Conservation (phyloP, 192 early-diverging fungal genomes). For the Lobosporangium transversale region DNA sequence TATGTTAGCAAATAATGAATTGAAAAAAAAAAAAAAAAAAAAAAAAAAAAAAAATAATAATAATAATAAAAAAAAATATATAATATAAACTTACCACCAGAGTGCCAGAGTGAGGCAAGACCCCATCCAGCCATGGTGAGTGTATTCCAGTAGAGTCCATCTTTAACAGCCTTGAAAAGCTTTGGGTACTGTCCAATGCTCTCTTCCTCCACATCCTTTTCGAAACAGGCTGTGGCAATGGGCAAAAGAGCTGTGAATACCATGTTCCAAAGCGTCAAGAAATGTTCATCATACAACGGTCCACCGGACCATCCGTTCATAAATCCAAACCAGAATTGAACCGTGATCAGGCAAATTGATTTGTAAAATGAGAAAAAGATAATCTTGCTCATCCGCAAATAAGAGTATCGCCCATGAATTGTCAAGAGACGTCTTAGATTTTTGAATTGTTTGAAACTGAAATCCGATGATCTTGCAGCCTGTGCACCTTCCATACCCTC, state of each 20-base stretch:
- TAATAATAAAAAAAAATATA: too few relatives aligned
- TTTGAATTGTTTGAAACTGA: conserved; percentile 96
- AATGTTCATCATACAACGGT: conserved; percentile 95
- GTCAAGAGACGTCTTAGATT: conserved; percentile 91
- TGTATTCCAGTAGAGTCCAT: conserved; percentile 52
- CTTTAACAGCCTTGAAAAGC: conserved; percentile 78
- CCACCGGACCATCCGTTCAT: conserved; percentile 95
- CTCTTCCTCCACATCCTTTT: conserved; percentile 87
- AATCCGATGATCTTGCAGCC: conserved; percentile 92
- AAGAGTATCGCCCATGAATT: conserved; percentile 95
- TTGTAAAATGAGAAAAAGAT: conserved; percentile 98
- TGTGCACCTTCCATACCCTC: conserved; percentile 94
- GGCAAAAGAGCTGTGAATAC: conserved; percentile 91
- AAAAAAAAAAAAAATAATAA: neutral
- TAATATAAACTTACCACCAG: conserved; percentile 47
- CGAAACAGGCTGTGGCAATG: conserved; percentile 92
- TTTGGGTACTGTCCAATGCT: conserved; percentile 94
- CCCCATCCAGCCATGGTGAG: conserved; percentile 49
- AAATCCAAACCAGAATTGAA: conserved; percentile 92
- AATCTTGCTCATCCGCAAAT: conserved; percentile 91
- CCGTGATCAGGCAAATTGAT: conserved; percentile 95
- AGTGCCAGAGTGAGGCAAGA: conserved; percentile 51
- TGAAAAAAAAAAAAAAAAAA: neutral
- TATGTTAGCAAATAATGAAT: neutral
- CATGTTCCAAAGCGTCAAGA: conserved; percentile 91